A percentile compares a stretch with the other conserved stretches of the same genome.
Evolutionary conservation across 2,329 filamentous ascomycete species (phyloP).

Genomic region (Trichoderma sp.): DNA sequence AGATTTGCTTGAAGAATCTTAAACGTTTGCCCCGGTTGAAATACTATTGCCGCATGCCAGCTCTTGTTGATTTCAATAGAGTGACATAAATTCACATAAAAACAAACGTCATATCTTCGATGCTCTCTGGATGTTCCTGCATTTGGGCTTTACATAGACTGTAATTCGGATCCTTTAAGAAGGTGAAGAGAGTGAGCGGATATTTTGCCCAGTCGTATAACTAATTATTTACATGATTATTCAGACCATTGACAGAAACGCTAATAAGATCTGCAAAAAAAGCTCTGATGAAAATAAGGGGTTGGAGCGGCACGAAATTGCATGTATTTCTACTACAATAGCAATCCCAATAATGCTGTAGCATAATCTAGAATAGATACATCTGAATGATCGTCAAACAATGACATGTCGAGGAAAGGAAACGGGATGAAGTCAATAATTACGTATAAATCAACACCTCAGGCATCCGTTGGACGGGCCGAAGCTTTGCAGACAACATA

Average conservation of each 20-base stretch:
- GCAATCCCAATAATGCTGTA: not conserved
- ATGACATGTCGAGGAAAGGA: not conserved
- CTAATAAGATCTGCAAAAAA: not conserved
- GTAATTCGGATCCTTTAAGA: not conserved
- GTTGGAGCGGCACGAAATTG: not conserved
- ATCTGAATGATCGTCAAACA: not conserved
- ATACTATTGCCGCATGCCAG: not conserved
- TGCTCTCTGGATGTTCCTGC: not conserved
- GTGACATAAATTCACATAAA: not conserved
- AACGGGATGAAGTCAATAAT: not conserved
- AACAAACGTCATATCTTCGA: not conserved
- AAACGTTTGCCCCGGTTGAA: not conserved
- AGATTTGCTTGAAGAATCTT: not conserved
- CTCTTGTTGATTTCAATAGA: not conserved
- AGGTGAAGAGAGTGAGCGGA: not conserved
- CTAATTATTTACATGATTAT: too few species aligned
- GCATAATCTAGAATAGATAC: not conserved
- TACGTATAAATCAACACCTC: not conserved
- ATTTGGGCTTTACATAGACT: not conserved
- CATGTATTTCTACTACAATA: not conserved
- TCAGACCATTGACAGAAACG: not conserved
- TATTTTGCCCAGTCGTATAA: not conserved
- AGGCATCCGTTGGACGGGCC: not conserved
- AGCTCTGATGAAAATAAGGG: not conserved
- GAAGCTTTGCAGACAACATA: not conserved